Evolutionary conservation across 2,329 filamentous ascomycete species (phyloP), one percentile per base, ranked within the genome.

Genomic region (Colletotrichum melonis): DNA sequence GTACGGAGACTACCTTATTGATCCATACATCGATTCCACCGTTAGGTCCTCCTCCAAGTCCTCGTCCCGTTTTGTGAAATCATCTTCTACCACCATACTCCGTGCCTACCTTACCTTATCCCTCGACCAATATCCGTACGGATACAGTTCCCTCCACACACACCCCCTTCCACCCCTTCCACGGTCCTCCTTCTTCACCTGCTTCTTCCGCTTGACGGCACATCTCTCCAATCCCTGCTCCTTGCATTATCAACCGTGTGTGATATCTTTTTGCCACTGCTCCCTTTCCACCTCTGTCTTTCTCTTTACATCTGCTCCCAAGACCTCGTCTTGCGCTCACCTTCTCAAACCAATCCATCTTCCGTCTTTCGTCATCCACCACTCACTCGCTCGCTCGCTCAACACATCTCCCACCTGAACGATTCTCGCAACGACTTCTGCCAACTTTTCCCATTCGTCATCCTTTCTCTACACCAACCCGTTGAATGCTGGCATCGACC

Each of bases 401-500:
- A 56, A 28, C 24, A 56, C 22, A 9, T 28, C 52, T 19, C 24
- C 28, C 63, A 56, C 52, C 52, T 69, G 49, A 55, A 59, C 70
- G 42, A 70, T 32, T n/a, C 30, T n/a, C 28, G n/a, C 30, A 60
- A 28, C 70, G 46, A 57, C 32, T 30, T 55, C 42, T 19, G 59
- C 32, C 60, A 26, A 26, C 8, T 60, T 28, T 28, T 22, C 46
- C 68, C 56, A 24, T 55, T 59, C 46, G 26, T 57, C 46, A 28
- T 49, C 32, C 16, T n/a, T 14, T 60, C 26, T 24, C 42, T 67
- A 52, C n/a, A 9, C 62, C 11, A n/a, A 52, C 26, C 54, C 46
- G 46, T 73, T 70, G 70, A 70, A 70, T 66, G 70, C 70, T 73
- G 70, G 67, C 67, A 66, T 73, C 67, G n/a, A 70, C 56, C 56